Percentiles rank a stretch among this genome's conserved stretches.
Conservation (phyloP, 148 eudicot genomes). For the Suaeda aralocaspica region DNA sequence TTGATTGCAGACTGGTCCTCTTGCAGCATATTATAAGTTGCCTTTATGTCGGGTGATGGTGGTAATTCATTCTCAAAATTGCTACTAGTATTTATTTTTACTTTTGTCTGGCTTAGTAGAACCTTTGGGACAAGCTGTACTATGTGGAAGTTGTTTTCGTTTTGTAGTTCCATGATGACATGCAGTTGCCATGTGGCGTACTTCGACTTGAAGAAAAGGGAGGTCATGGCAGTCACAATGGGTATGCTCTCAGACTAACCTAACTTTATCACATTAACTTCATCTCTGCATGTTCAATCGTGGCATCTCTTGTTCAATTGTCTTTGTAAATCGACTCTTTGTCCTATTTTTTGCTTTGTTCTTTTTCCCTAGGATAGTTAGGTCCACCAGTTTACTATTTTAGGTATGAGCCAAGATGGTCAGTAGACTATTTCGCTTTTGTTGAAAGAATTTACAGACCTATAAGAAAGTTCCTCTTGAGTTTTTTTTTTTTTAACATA, state of each 20-base stretch:
- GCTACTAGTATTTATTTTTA: not conserved
- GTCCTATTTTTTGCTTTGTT: no score
- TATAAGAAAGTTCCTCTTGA: not conserved
- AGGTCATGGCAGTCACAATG: constrained; percentile 85
- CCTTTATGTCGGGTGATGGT: constrained; percentile 75
- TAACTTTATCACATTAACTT: not conserved
- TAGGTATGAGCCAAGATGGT: not conserved
- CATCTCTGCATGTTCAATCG: not conserved
- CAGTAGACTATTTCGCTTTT: not conserved
- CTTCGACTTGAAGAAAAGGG: constrained; percentile 69
- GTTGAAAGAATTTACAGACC: not conserved
- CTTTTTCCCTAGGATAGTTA: not conserved
- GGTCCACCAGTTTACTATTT: not conserved
- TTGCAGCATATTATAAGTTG: constrained; percentile 93
- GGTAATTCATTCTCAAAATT: constrained; percentile 42
- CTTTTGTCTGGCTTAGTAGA: not conserved
- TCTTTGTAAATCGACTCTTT: not conserved
- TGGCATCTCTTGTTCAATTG: not conserved
- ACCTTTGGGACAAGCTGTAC: constrained; percentile 1
- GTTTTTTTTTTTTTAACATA: not conserved
- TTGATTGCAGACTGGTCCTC: constrained; percentile 67
- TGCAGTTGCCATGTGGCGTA: constrained; percentile 82
- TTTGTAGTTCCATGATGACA: constrained; percentile 84
- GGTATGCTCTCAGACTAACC: constrained; percentile 43
- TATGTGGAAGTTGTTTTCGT: not conserved